phyloP scores from a whole-genome alignment of 352 stramenopile genomes.

The Phytophthora palmivora region DNA sequence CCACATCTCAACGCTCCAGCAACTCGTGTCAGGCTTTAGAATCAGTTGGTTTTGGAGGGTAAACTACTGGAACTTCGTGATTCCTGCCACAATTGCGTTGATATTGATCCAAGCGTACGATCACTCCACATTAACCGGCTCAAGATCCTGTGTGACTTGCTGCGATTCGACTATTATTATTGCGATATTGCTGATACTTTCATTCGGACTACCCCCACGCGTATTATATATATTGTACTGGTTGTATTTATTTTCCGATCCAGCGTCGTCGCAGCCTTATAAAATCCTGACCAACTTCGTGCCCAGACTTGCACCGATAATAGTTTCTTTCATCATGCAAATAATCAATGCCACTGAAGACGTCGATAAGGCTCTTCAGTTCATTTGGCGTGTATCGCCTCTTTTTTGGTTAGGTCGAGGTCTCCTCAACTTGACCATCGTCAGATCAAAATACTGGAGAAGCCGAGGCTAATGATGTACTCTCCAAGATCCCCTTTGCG shows the following conservation, averaged over 20 bases:
- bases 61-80: constrained; percentile 93
- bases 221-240: too few relatives aligned
- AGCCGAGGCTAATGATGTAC: constrained; percentile 19
- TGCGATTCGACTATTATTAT: constrained; percentile 36
- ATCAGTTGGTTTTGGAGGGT: constrained; percentile 94
- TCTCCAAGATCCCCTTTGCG: constrained; percentile 43
- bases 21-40: constrained; percentile 93
- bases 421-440: constrained; percentile 20
- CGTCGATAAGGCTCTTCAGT: constrained; percentile 55
- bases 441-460: constrained; percentile 41
- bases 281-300: constrained; percentile 70
- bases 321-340: constrained; percentile 63
- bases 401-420: constrained; percentile 58
- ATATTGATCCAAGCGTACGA: constrained; percentile 48
- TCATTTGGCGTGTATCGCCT: constrained; percentile 68
- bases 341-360: constrained; percentile 37
- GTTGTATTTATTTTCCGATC: constrained; percentile 65
- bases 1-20: constrained; percentile 96
- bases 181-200: constrained; percentile 61
- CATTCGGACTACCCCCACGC: constrained; percentile 65
- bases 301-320: constrained; percentile 62
- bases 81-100: constrained; percentile 50
- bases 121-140: constrained; percentile 29
- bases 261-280: constrained; percentile 57
- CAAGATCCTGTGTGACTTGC: constrained; percentile 36